Evolutionary conservation across 148 eudicot genomes (phyloP), one percentile per base, ranked within the genome.

Genomic region (Chenopodium suecicum): DNA sequence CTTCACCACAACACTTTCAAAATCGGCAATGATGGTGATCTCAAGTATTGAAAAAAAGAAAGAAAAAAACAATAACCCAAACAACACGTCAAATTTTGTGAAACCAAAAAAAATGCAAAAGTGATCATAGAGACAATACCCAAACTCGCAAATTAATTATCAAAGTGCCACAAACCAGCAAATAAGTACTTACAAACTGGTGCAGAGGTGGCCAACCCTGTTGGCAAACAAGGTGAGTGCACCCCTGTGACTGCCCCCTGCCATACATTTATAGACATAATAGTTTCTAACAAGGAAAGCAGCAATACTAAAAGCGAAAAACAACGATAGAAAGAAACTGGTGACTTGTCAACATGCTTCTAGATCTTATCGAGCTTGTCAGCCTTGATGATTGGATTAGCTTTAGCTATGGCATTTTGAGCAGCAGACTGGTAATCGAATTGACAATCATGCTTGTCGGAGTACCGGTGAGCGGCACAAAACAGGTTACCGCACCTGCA

Each of bases 321-420:
- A 70, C 31, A 73, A 62, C 27, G 37, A 77, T 10, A 50, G 44
- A 70, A 14, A 77, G 44, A 79, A 50, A 85, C 74, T 60, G 22
- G 63, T 9, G 72, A 80, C 74, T 73, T 83, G 17, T 9, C 19
- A 48, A 48, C 46, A 14, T 19, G 64, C 9, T 60, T 56, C 81
- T 86, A 89, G 14, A 89, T 89, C 78, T 87, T 89, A 56, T 87
- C 84, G 14, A 89, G 88, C 86, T 89, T 89, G 13, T 82, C 86
- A 9, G 90, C 86, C 85, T 87, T 89, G 67, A 89, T 65, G 9
- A 89, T 75, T 0, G 90, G 91, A 73, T 89, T 89, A 34, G 91
- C 82, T 67, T 88, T 84, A 32, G 82, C 80, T 1, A 87, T 69
- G 10, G 82, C 82, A 73, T 7, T 75, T 81, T 76, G 85, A 65